Evolutionary conservation across 805 yeast species (phyloP), one percentile per base, ranked within the genome.

Genomic region (Cephaloascus albidus): DNA sequence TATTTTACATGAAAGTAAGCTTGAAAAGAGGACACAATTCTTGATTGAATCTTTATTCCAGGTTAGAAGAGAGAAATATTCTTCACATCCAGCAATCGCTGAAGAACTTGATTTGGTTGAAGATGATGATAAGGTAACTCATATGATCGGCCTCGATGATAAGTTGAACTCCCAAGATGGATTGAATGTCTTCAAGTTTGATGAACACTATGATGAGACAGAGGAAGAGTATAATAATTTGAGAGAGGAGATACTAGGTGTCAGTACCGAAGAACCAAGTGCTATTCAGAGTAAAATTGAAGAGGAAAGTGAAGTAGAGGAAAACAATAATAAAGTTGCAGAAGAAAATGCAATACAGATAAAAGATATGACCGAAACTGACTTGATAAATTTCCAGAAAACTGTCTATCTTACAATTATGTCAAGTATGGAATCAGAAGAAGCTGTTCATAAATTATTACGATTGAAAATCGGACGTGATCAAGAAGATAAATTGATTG

Each of bases 401-500:
- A 73, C 73, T 1, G 82, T 90, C 2, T 90, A 90, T 50, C 61
- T 89, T 20, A 81, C 90, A 0, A 64, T 93, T 8, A 87, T 85
- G 81, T 86, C 96, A 18, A 79, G 95, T 43, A 75, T 90, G 81
- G 81, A 94, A 0, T 78, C 89, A 4, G 95, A 86, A 47, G 98
- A 93, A 63, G 90, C 95, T 1, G 88, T 86, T 1, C 97, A 89
- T 56, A 89, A 89, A 55, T 60, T 93, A 4, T 48, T 85, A 33
- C 74, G 72, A 50, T 50, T 85, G 10, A 50, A 67, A 6, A 61
- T 69, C 12, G 58, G 62, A 1, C 53, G 48, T 12, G 54, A 63
- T 6, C 66, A 73, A 35, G 75, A 79, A 47, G 57, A 58, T 3
- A 72, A 74, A 46, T 65, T 86, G 12, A 78, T 75, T 5, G 88